Evolutionary conservation across 1,284 basidiomycete genomes (phyloP).

Genomic region (Schizopora paradoxa): DNA sequence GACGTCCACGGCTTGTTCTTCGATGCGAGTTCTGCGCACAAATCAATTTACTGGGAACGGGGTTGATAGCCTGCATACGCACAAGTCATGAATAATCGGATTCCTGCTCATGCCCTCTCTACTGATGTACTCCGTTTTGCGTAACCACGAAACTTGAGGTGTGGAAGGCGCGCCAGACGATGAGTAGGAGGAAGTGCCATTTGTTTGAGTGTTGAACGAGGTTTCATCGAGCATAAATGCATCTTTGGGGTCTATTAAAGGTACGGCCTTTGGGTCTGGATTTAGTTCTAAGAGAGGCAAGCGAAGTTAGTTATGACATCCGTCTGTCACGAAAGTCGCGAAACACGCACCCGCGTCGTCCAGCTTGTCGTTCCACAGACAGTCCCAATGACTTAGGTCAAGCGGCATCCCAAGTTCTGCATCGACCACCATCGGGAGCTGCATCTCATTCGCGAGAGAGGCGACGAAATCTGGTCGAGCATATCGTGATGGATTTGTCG

Average conservation of each 20-base stretch:
- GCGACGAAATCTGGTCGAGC: conserved; percentile 80
- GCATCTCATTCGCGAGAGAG: conserved; percentile 71
- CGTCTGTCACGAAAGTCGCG: conserved; percentile 2
- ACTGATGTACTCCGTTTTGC: conserved; percentile 84
- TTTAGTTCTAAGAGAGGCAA: conserved; percentile 49
- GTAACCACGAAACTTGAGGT: conserved; percentile 79
- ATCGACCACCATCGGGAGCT: conserved; percentile 90
- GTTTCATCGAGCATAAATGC: conserved; percentile 61
- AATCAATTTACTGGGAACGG: conserved; percentile 13
- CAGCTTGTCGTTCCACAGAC: conserved; percentile 74
- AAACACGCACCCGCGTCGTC: conserved; percentile 56
- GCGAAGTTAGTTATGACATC: conserved; percentile 9
- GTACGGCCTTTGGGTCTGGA: conserved; percentile 55
- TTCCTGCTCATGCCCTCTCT: conserved; percentile 51
- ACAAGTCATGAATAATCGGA: conserved; percentile 54
- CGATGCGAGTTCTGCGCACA: conserved; percentile 41
- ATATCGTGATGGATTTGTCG: conserved; percentile 82
- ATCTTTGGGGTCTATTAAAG: conserved; percentile 68
- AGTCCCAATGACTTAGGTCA: conserved; percentile 78
- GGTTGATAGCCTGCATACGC: conserved; percentile 22
- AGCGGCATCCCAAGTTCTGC: conserved; percentile 93
- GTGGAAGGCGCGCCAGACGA: conserved; percentile 40
- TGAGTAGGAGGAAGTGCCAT: conserved; percentile 32
- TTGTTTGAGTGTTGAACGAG: conserved; percentile 40
- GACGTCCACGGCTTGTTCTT: conserved; percentile 59